Conservation (phyloP, 306 rosid genomes). For the Alnus glutinosa region DNA sequence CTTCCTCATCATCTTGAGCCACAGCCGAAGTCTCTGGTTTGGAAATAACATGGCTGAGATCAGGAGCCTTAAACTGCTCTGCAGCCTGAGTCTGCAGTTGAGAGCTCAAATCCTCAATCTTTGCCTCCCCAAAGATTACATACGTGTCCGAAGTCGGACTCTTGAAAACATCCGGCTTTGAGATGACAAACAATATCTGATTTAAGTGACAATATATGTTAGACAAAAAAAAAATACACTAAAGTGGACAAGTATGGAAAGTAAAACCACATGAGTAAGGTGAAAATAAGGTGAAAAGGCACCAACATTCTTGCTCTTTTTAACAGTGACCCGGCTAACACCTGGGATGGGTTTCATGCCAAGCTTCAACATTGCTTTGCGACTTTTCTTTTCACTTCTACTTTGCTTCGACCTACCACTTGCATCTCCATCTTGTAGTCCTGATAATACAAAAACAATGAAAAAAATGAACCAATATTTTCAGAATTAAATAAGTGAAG, state of each 20-base stretch:
- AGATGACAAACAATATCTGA: constrained; percentile 80
- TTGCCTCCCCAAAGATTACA: constrained; percentile 86
- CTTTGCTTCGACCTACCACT: constrained; percentile 88
- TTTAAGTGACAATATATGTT: not conserved
- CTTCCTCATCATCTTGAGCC: constrained; percentile 79
- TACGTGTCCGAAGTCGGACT: constrained; percentile 90
- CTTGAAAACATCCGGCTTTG: constrained; percentile 90
- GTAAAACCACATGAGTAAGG: not conserved
- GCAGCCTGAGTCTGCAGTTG: constrained; percentile 91
- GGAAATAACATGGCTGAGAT: constrained; percentile 51
- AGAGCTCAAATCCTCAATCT: constrained; percentile 88
- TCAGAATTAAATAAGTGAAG: not conserved
- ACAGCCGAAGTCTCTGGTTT: constrained; percentile 64
- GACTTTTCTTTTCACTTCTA: constrained; percentile 89
- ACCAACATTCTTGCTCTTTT: constrained; percentile 91
- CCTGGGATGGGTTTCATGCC: constrained; percentile 85
- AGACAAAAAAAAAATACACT: not conserved
- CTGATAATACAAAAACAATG: constrained; percentile 10
- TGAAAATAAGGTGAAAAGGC: not conserved
- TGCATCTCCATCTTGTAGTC: constrained; percentile 59
- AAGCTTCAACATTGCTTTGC: constrained; percentile 88
- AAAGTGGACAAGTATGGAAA: not conserved
- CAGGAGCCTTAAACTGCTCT: constrained; percentile 91
- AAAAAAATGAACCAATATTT: not conserved
- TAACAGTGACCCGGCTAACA: constrained; percentile 82